A percentile compares a stretch with the other conserved stretches of the same genome.
Conservation (phyloP, 345 rosid genomes). For the Salix dunnii region DNA sequence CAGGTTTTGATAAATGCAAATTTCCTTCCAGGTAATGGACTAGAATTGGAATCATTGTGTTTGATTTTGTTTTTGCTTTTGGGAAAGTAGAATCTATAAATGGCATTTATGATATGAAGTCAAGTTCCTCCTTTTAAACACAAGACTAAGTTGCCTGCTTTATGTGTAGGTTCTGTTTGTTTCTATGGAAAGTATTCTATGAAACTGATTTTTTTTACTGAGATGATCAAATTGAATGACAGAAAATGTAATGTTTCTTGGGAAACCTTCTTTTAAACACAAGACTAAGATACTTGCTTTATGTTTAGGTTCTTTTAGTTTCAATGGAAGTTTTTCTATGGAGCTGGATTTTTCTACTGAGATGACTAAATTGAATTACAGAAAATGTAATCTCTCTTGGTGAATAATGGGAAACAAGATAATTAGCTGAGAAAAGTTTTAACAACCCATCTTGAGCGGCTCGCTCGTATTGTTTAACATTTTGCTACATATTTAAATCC, state of each 20-base stretch:
- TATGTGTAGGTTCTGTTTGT: not conserved
- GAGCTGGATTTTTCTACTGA: too few relatives aligned
- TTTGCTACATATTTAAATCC: not conserved
- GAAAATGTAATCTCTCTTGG: too few relatives aligned
- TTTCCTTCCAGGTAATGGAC: constrained; percentile 66
- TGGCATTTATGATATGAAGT: not conserved
- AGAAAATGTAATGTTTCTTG: not conserved
- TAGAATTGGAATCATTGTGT: not conserved
- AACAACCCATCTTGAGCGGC: not conserved
- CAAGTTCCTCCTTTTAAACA: not conserved
- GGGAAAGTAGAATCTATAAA: not conserved
- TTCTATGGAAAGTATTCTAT: not conserved
- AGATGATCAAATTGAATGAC: not conserved
- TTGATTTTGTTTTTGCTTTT: not conserved
- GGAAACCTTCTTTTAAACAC: not conserved
- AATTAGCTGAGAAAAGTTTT: not conserved
- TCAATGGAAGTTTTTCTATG: not conserved
- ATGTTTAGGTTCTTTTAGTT: not conserved
- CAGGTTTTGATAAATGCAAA: constrained; percentile 69
- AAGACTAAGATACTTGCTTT: not conserved
- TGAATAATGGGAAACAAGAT: not conserved
- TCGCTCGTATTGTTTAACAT: not conserved
- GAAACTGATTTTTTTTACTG: not conserved
- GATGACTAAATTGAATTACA: too few relatives aligned
- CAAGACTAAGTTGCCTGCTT: not conserved